These are phyloP conservation scores for Epichloe elymi DNA, from an alignment of 2,329 filamentous ascomycete species.

Conservation along the genomic window DNA sequence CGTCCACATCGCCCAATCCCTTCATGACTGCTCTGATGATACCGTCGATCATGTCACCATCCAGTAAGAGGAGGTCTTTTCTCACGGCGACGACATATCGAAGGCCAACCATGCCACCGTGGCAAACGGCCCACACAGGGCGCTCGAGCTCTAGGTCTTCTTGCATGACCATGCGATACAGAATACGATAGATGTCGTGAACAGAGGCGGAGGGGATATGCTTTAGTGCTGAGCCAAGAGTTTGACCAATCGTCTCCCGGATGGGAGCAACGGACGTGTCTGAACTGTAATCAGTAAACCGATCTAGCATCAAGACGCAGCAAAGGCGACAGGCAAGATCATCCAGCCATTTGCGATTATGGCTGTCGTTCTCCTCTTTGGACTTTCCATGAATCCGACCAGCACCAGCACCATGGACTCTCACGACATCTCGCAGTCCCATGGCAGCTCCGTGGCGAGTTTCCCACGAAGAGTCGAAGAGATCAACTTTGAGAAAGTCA, in stretches of 20 bases:
- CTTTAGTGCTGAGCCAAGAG: constrained; percentile 75
- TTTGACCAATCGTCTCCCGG: constrained; percentile 87
- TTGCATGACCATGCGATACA: constrained; percentile 88
- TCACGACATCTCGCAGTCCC: constrained; percentile 80
- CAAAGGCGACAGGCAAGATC: constrained; percentile 90
- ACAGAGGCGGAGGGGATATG: constrained; percentile 72
- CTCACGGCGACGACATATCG: constrained; percentile 91
- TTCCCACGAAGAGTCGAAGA: constrained; percentile 92
- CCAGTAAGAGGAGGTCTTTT: constrained; percentile 77
- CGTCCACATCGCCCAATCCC: constrained; percentile 78
- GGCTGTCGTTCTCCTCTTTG: constrained; percentile 58
- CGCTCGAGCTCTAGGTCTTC: constrained; percentile 60
- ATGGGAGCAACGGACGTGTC: constrained; percentile 96
- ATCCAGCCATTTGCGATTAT: constrained; percentile 81
- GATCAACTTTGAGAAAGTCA: constrained; percentile 83
- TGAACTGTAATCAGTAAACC: constrained; percentile 94
- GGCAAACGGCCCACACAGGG: constrained; percentile 85
- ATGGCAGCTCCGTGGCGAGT: constrained; percentile 92
- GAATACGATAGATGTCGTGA: constrained; percentile 67
- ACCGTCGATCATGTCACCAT: constrained; percentile 79
- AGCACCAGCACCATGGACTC: constrained; percentile 82
- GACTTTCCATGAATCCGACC: constrained; percentile 62
- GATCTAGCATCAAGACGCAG: constrained; percentile 92
- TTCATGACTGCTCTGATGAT: constrained; percentile 90
- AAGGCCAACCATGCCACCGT: constrained; percentile 94